Base-by-base conservation (phyloP, 2,329 filamentous ascomycete species). In the Microdochium nivale region DNA sequence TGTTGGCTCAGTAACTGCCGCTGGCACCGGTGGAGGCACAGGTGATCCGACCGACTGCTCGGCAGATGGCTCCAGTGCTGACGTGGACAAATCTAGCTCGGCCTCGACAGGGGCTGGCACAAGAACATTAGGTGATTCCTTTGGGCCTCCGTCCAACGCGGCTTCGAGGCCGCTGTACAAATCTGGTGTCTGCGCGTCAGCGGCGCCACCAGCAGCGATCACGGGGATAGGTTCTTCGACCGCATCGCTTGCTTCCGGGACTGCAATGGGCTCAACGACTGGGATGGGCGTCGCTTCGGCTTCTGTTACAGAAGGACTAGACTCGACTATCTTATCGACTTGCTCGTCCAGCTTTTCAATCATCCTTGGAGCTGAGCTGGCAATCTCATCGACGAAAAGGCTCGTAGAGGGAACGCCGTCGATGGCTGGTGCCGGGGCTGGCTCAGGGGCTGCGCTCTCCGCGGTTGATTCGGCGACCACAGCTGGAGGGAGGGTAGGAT, bases 161-260 rank as follows among this genome's bases (percentile, higher is more conserved):
- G 71, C 66, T 57, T 76, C 69, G 1, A 76, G 59, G n/a, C 67
- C 70, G n/a, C 67, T 70, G 23, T 76, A 67, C 33, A 76, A 51
- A 57, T 77, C 72, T 8, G 70, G 65, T 25, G 71, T 70, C 14
- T 70, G 67, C 2, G 66, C 61, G 30, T 64, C 65, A 16, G 43
- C 49, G 3, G 44, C 24, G 23, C 48, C 49, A n/a, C 43, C 52
- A 10, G 49, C 51, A 14, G 47, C 23, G 19, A 24, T 21, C 3
- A n/a, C 32, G 8, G 25, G n/a, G n/a, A n/a, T 30, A 9, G 27
- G 23, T 24, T 46, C 19, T 7, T 47, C 27, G 11, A 11, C 27
- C 27, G 49, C 47, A 13, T 19, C 23, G 19, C 24, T 43, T 3
- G 40, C n/a, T 30, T 23, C 11, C 30, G 49, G 32, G 23, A 30